Conservation (phyloP, 257 asterid genomes). For the Nicotiana obtusifolia region DNA sequence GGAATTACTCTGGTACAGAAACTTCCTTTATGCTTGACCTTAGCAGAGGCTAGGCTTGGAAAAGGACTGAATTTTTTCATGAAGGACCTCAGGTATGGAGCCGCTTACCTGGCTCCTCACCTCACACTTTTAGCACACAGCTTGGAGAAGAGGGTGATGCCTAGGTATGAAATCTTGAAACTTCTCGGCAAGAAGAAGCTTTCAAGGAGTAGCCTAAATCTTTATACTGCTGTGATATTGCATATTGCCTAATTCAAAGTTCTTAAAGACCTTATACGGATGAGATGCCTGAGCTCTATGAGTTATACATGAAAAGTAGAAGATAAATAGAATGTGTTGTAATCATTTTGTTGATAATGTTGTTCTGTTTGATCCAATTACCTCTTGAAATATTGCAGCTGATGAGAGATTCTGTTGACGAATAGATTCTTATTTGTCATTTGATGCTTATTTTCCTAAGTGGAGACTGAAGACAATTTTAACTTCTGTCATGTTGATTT, state of each 20-base stretch:
- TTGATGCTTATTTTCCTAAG: not conserved
- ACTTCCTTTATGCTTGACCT: not conserved
- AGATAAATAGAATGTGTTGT: not conserved
- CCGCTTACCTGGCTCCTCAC: not conserved
- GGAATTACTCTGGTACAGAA: not conserved
- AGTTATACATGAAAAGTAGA: not conserved
- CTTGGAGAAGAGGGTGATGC: constrained; percentile 17
- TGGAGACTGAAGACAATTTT: not conserved
- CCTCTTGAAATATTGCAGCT: not conserved
- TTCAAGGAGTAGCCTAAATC: not conserved
- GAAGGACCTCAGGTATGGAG: constrained; percentile 2
- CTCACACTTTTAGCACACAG: not conserved
- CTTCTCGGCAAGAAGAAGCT: constrained; percentile 3
- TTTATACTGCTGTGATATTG: not conserved
- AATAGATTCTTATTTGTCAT: not conserved
- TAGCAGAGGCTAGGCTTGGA: constrained; percentile 1
- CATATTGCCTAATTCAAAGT: not conserved
- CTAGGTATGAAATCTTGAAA: constrained; percentile 8
- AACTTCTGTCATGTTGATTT: no score
- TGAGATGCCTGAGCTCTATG: constrained; percentile 6
- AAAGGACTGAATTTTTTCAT: constrained; percentile 7
- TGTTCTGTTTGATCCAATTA: no score
- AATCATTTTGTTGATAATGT: not conserved
- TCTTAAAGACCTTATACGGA: not conserved
- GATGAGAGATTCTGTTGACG: not conserved